Base-by-base conservation (phyloP, 2,329 filamentous ascomycete species). In the Ramichloridium luteum region DNA sequence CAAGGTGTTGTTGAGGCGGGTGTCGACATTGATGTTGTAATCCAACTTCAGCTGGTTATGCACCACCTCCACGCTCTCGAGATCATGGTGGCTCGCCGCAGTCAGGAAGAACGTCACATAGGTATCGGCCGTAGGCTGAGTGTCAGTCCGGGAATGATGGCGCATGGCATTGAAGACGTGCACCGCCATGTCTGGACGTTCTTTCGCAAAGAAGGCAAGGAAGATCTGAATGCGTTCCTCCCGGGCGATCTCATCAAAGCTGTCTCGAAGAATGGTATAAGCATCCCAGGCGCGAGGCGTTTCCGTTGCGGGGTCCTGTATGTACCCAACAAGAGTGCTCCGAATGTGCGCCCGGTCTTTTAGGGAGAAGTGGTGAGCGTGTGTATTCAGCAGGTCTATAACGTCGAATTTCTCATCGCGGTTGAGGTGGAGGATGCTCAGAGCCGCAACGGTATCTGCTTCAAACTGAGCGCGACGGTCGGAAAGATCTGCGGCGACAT, bases 11-110 rank as follows among this genome's bases (percentile, higher is more conserved):
- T 79, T 74, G 2, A 96, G 64, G 34, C 64, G 66, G 1, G 88
- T 96, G 45, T 71, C 76, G 4, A 78, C 68, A 45, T 86, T 75
- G 22, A 96, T 68, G 25, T 73, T 71, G n/a, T 77, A 69, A 54
- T 98, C 90, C 55, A 94, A 77, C 60, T 93, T 96, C 44, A 94
- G 67, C 73, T 93, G 88, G 52, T 94, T 93, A 60, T 93, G 80
- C 2, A 93, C 72, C 39, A 80, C 72, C 36, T 75, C 72, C 13
- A 94, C 61, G 25, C 74, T 75, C 34, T 81, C 74, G 2, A 53
- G 31, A 27, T 58, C 54, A 17, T 40, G 39, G 3, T 51, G 32
- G 27, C 42, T 44, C 4, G 49, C 51, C 14, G 93, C 70, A 2
- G 84, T 82, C 37, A 81, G 72, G 35, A 96, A 78, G 39, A 77